Conservation (phyloP, 208 protist genomes). For the Leishmania lainsoni region DNA sequence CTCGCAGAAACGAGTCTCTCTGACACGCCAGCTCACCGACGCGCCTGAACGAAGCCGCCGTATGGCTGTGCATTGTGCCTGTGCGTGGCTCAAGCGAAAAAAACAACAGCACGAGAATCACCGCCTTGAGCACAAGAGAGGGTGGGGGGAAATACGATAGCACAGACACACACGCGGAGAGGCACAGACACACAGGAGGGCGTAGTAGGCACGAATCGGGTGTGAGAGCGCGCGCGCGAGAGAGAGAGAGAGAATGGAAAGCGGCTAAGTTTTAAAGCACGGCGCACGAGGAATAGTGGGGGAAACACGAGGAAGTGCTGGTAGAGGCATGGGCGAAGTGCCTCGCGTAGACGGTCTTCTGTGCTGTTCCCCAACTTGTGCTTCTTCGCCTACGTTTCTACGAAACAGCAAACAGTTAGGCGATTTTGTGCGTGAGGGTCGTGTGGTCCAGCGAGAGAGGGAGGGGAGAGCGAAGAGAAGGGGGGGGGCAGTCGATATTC, state of each 20-base stretch:
- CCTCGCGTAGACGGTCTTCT: too few species aligned
- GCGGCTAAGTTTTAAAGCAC: too few species aligned
- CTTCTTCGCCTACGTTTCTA: too few species aligned
- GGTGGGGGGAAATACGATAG: neutral
- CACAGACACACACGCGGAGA: neutral
- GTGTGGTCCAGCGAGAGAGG: neutral
- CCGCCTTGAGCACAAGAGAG: neutral
- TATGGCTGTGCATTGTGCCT: constrained; percentile 3
- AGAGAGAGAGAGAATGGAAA: too few species aligned
- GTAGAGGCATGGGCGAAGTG: too few species aligned
- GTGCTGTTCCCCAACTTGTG: too few species aligned
- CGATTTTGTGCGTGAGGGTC: too few species aligned
- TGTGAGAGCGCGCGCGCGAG: too few species aligned
- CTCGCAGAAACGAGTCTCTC: constrained; percentile 63
- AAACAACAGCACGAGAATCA: constrained; percentile 7
- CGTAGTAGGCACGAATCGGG: too few species aligned
- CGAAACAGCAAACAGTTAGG: too few species aligned
- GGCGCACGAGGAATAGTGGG: too few species aligned
- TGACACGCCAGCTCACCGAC: constrained; percentile 84
- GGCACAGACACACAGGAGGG: neutral
- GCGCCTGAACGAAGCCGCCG: constrained; percentile 28
- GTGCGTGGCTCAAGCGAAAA: neutral
- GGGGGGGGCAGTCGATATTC: neutral
- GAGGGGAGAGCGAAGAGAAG: neutral
- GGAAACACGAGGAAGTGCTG: too few species aligned